Base-by-base conservation (phyloP, 305 asterid genomes). In the Fraxinus platypoda region DNA sequence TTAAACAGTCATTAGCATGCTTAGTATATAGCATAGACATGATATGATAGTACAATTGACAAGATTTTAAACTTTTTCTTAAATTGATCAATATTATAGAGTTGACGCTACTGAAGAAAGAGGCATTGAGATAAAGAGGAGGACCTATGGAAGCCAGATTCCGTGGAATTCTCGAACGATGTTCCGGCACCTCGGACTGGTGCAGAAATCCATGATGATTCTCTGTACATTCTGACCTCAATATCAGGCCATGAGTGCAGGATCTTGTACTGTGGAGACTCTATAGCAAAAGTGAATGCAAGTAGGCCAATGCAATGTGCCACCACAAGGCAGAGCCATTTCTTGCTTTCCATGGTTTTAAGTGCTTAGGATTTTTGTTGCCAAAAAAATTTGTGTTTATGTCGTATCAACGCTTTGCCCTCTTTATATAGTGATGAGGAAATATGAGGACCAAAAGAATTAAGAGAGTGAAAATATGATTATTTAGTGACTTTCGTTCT, bases 111-210 rank as follows among this genome's bases (percentile, higher is more conserved):
- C 1, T 11, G 31, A 62, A 23, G 0, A n/a, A 77, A 1, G 26
- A n/a, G 43, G 0, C 0, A 57, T 1, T 46, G 37, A 43, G 8
- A 12, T 3, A 17, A 17, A 23, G 33, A 28, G 25, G 17, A 17
- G 4, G 77, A 82, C 84, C 84, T 83, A 83, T 83, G 86, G 31
- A 83, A 79, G 26, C 86, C 86, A 38, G 80, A 78, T 74, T 74
- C 46, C 11, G 83, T 83, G 74, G 83, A 26, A 25, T 74, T 83
- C 49, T 74, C 28, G 6, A 83, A 83, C 11, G 86, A 62, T 31
- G 25, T 74, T 17, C 15, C 12, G 5, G 70, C 79, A 66, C 70
- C 81, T 38, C 4, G 25, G 17, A 83, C 72, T 1, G 33, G 25
- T 0, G 86, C 80, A 11, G 86, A 64, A 21, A 83, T 26, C 86